These are phyloP conservation scores for Coniochaeta pulveracea DNA, from an alignment of 2,329 filamentous ascomycete genomes.

Conservation along the genomic window DNA sequence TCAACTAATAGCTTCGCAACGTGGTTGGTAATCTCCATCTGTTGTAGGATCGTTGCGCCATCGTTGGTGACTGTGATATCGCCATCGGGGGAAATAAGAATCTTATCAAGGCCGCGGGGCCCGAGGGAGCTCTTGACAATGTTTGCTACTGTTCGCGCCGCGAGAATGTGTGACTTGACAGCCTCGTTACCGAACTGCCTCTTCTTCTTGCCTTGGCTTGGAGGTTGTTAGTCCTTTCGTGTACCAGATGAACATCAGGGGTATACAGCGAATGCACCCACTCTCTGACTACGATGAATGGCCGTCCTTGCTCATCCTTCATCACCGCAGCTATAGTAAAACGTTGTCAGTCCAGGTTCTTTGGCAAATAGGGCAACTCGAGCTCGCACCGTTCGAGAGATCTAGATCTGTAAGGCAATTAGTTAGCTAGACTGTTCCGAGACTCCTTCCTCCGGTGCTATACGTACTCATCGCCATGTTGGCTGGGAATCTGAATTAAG, in stretches of 20 bases:
- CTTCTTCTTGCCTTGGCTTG: constrained; percentile 93
- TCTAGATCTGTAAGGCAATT: constrained; percentile 53
- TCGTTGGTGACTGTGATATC: constrained; percentile 99
- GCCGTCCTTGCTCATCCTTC: constrained; percentile 94
- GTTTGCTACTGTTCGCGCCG: constrained; percentile 88
- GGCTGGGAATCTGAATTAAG: constrained; percentile 10
- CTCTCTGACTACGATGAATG: constrained; percentile 98
- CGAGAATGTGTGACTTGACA: constrained; percentile 96
- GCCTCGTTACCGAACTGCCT: constrained; percentile 93
- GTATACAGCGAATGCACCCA: constrained; percentile 34
- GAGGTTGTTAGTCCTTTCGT: constrained; percentile 10
- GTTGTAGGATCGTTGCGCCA: constrained; percentile 89
- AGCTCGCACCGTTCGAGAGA: constrained; percentile 62
- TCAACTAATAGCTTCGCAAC: constrained; percentile 95
- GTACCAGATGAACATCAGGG: constrained; percentile 9
- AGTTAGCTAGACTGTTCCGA: constrained; percentile 9
- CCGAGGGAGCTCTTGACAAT: constrained; percentile 96
- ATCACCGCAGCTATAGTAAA: constrained; percentile 52
- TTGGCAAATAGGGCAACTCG: background rate
- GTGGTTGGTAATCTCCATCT: constrained; percentile 99
- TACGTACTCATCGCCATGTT: constrained; percentile 51
- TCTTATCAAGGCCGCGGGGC: constrained; percentile 94
- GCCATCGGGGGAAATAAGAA: constrained; percentile 94
- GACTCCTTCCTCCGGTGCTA: constrained; percentile 9
- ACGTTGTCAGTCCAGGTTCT: constrained; percentile 10